Evolutionary conservation across 345 rosid genomes (phyloP), one percentile per base, ranked within the genome.

Genomic region (Arabidopsis suecica): DNA sequence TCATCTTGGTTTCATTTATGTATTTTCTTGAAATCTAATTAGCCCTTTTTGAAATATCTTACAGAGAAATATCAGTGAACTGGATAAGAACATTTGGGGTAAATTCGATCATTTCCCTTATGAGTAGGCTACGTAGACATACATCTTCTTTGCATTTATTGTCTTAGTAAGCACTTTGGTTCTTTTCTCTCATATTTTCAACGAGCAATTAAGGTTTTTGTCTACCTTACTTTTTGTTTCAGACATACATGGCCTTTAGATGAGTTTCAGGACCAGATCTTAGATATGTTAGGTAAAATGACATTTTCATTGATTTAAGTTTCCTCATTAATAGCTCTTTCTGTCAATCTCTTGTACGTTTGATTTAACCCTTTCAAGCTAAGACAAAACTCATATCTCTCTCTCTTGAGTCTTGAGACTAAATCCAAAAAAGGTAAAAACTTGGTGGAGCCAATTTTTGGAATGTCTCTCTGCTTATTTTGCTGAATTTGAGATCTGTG

Each of bases 231-330:
- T 54, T 58, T 58, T 71, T 18, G 72, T 50, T 37, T 47, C 41
- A 58, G 42, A 59, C 72, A 58, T 49, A 66, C 69, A 64, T 64
- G 80, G 81, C 58, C 73, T 72, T 58, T 3, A 42, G 30, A 50
- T 69, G 48, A 59, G 36, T 40, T 9, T 59, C 9, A 59, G 55
- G 67, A 50, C 61, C 72, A 77, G 14, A 48, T 58, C 68, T 71
- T 65, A 47, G 53, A 67, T 65, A 49, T 42, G 73, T 72, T 78
- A 78, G 81, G 81, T 78, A 33, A 78, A 25, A 50, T 14, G 69
- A 32, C 72, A 59, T 4, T 71, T 58, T 65, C 80, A 62, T 9
- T 45, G 36, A 56, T 78, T 76, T 57, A 64, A 77, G 53, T 56
- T 70, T 56, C 60, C 67, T 70, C 72, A 65, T 71, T 61, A 45